Evolutionary conservation across 2,329 filamentous ascomycete genomes (phyloP).

Genomic region (Helicocarpus griseus): DNA sequence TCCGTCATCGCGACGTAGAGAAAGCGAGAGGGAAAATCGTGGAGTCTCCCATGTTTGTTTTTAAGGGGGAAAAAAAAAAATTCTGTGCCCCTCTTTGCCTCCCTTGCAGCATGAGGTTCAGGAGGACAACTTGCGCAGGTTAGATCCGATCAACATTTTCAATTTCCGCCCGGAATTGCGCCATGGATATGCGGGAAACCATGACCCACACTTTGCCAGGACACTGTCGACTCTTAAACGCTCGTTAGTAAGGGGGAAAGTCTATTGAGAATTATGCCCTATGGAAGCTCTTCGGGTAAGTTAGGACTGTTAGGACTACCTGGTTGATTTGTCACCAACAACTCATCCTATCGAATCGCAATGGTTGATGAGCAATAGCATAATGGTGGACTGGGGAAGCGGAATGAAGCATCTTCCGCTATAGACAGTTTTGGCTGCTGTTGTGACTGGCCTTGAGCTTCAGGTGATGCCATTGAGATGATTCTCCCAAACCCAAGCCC

Average conservation of each 20-base stretch:
- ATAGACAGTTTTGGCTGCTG: too few relatives aligned
- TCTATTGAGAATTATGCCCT: too few relatives aligned
- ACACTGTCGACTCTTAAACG: neutral
- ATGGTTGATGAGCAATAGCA: too few relatives aligned
- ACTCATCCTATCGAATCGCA: too few relatives aligned
- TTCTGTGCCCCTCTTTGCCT: neutral
- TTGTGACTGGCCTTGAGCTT: neutral
- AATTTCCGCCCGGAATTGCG: constrained; percentile 8
- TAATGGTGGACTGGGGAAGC: too few relatives aligned
- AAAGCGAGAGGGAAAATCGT: neutral
- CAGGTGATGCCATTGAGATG: neutral
- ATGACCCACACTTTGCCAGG: neutral
- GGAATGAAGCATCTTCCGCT: too few relatives aligned
- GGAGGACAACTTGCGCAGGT: neutral
- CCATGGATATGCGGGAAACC: constrained; percentile 1
- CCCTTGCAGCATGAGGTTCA: neutral
- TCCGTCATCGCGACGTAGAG: neutral
- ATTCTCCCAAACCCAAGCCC: neutral
- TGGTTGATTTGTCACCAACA: too few relatives aligned
- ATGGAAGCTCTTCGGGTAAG: neutral
- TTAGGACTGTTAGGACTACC: too few relatives aligned
- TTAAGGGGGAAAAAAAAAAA: neutral
- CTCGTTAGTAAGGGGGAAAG: neutral
- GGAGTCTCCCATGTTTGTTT: neutral
- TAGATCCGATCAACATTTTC: neutral